Conservation (phyloP, 2,329 filamentous ascomycete species). For the Sporothrix brasiliensis region DNA sequence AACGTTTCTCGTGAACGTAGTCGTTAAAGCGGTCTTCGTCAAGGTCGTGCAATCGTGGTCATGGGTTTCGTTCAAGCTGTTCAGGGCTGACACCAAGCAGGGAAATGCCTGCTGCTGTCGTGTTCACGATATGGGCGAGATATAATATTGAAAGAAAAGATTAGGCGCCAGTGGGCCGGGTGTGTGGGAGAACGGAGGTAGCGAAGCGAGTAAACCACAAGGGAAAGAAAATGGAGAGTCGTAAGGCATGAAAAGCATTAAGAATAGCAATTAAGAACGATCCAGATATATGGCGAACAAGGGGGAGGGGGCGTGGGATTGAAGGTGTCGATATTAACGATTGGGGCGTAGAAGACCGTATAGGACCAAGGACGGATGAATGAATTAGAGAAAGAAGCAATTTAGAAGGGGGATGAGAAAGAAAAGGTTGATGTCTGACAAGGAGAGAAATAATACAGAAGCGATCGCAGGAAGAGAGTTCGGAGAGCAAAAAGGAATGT, state of each 20-base stretch:
- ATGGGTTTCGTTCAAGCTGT: conserved; percentile 14
- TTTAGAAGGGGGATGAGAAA: neutral
- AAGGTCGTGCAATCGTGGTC: conserved; percentile 21
- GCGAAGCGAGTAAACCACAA: conserved; percentile 18
- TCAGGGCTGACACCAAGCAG: neutral
- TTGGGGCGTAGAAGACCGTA: neutral
- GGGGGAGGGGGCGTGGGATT: conserved; percentile 28
- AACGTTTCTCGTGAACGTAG: conserved; percentile 21
- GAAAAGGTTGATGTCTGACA: neutral
- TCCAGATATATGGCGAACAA: conserved; percentile 23
- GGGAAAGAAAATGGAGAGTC: neutral
- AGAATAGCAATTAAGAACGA: conserved; percentile 29
- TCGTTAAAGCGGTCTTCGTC: conserved; percentile 23
- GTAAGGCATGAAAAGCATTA: conserved; percentile 34
- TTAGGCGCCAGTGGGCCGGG: conserved; percentile 26
- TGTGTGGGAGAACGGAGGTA: conserved; percentile 28
- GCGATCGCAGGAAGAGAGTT: conserved; percentile 11
- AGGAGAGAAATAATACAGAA: conserved; percentile 15
- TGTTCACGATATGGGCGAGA: conserved; percentile 20
- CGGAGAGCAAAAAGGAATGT: conserved; percentile 9
- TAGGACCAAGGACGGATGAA: neutral
- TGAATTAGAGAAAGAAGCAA: neutral
- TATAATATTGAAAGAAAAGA: conserved; percentile 10
- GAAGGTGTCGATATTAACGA: conserved; percentile 16
- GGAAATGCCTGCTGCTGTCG: conserved; percentile 3